Conservation (phyloP, 202 grass and related monocot genomes). For the Panicum virgatum region DNA sequence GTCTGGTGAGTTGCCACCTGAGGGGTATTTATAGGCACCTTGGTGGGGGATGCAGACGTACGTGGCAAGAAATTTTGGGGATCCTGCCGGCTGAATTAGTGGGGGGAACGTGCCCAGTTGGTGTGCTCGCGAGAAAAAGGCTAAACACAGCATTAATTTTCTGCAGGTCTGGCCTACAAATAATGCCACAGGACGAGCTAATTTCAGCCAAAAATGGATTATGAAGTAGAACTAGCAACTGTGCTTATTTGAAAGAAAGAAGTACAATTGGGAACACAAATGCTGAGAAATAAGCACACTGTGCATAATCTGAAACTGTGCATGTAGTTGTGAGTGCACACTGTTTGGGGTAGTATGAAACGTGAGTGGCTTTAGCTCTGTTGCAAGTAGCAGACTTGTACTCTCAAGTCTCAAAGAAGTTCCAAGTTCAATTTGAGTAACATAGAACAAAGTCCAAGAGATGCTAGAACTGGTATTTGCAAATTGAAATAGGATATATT, state of each 20-base stretch:
- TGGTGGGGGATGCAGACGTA: slow-evolving; percentile 35
- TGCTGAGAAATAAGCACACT: slow-evolving; percentile 4
- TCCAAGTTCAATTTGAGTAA: neutral
- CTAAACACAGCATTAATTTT: slow-evolving; percentile 4
- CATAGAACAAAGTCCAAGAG: neutral
- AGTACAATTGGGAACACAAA: neutral
- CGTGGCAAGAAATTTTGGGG: slow-evolving; percentile 42
- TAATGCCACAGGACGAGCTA: neutral
- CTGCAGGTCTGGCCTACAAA: neutral
- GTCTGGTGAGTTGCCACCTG: slow-evolving; percentile 33
- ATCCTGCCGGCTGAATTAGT: slow-evolving; percentile 53
- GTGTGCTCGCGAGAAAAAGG: slow-evolving; percentile 12
- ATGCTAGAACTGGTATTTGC: neutral
- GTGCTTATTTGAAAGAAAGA: neutral
- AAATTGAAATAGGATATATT: neutral
- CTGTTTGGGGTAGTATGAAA: neutral
- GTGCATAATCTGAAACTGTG: neutral
- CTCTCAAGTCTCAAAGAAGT: neutral
- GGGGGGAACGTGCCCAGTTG: slow-evolving; percentile 56
- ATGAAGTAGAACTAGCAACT: neutral
- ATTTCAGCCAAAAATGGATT: neutral
- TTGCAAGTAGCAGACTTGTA: neutral
- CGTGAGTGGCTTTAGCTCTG: neutral
- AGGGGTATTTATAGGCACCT: slow-evolving; percentile 45
- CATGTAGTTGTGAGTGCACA: neutral